phyloP scores from a whole-genome alignment of 192 early-diverging fungal genomes.

The Linderina pennispora region DNA sequence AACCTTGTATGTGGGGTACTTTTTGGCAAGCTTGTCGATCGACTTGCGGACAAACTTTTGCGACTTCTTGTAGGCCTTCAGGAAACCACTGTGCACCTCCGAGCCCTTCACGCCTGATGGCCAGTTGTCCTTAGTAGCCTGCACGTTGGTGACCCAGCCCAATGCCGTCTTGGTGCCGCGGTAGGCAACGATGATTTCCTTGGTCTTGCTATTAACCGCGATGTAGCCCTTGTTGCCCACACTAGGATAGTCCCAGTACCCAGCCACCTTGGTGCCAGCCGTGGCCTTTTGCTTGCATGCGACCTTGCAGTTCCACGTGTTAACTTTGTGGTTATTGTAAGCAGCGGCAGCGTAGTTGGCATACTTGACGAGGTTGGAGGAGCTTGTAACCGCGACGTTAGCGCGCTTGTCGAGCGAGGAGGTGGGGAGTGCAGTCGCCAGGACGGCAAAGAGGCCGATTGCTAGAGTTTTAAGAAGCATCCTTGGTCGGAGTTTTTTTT shows the following conservation, averaged over 20 bases:
- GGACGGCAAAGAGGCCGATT: no score
- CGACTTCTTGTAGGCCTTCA: not conserved
- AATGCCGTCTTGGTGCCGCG: not conserved
- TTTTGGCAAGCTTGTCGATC: not conserved
- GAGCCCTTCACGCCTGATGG: not conserved
- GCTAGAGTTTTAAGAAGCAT: no score
- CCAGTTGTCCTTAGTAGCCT: not conserved
- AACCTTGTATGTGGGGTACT: slow-evolving; percentile 6
- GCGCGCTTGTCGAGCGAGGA: no score
- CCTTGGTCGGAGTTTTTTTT: no score
- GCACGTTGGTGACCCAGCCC: not conserved
- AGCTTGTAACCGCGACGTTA: no score
- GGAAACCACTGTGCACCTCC: slow-evolving; percentile 8
- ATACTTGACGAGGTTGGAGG: no score
- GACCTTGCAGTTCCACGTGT: no score
- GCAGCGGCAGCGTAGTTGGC: no score
- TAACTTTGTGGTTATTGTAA: no score
- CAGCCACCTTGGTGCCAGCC: not conserved
- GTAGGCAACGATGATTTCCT: not conserved
- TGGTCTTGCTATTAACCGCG: not conserved
- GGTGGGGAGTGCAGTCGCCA: no score
- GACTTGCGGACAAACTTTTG: not conserved
- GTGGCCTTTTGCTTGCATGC: no score
- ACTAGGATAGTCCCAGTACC: not conserved
- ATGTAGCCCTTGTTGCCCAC: not conserved